Evolutionary conservation across 2,329 filamentous ascomycete species (phyloP).

Genomic region (Colletotrichum sp.): DNA sequence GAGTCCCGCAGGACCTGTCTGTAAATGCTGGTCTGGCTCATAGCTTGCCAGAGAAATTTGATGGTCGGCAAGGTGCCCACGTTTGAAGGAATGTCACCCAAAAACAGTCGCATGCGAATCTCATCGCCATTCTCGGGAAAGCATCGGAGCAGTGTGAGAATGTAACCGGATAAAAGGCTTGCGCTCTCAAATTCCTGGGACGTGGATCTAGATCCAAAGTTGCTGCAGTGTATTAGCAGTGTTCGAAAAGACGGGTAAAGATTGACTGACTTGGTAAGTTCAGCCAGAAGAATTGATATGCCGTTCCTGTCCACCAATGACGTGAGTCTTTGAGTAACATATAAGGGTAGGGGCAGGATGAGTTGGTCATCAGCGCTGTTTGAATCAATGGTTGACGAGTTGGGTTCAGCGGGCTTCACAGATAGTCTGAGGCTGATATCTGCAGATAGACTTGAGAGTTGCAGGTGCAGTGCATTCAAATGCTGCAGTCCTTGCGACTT

Average conservation of each 20-base stretch:
- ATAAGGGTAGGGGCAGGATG: constrained; percentile 48
- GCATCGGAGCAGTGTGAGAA: constrained; percentile 81
- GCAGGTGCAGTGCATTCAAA: constrained; percentile 57
- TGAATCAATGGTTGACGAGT: constrained; percentile 7
- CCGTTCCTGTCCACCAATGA: constrained; percentile 78
- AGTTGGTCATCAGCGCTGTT: constrained; percentile 28
- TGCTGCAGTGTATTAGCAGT: constrained; percentile 4
- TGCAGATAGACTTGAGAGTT: constrained; percentile 55
- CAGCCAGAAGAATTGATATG: constrained; percentile 65
- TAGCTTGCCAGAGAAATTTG: constrained; percentile 82
- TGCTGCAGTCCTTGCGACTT: constrained; percentile 43
- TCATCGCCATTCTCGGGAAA: constrained; percentile 85
- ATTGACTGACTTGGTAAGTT: constrained; percentile 12
- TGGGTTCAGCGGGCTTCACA: constrained; percentile 15
- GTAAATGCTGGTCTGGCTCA: constrained; percentile 43
- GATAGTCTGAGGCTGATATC: constrained; percentile 54
- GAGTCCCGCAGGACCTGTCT: constrained; percentile 11
- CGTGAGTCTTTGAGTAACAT: constrained; percentile 69
- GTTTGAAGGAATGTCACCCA: constrained; percentile 66
- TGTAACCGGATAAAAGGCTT: constrained; percentile 82
- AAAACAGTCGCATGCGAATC: constrained; percentile 92
- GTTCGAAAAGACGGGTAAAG: no score
- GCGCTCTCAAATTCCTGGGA: constrained; percentile 32
- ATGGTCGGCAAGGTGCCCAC: constrained; percentile 65
- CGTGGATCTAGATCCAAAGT: constrained; percentile 26